These are phyloP conservation scores for Harringtonia lauricola DNA, from an alignment of 2,329 filamentous ascomycete genomes.

Conservation along the genomic window DNA sequence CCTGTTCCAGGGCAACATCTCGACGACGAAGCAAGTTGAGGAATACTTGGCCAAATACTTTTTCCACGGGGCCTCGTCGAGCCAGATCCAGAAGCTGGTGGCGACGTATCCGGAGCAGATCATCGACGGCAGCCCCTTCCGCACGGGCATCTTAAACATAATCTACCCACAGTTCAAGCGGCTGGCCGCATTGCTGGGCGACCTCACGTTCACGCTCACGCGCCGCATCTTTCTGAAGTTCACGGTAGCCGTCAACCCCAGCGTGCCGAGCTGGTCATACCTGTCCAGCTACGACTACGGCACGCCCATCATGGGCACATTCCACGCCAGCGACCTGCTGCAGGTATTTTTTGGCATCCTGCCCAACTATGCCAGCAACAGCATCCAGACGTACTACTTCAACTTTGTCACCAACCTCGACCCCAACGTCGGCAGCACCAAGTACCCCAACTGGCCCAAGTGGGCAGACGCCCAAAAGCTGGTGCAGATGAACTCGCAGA, in stretches of 20 bases:
- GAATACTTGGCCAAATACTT: constrained; percentile 49
- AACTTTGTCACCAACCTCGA: constrained; percentile 61
- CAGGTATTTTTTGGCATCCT: constrained; percentile 57
- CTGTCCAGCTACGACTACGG: constrained; percentile 61
- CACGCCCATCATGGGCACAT: constrained; percentile 64
- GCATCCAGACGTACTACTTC: constrained; percentile 59
- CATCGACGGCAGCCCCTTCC: constrained; percentile 58
- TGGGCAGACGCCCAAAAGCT: too few relatives aligned
- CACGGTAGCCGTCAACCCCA: constrained; percentile 34
- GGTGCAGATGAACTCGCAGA: too few relatives aligned
- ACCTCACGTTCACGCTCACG: constrained; percentile 62
- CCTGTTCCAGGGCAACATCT: constrained; percentile 58
- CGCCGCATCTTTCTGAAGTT: constrained; percentile 51
- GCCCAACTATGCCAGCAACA: constrained; percentile 48
- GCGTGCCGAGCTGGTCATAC: constrained; percentile 63
- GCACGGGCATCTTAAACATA: constrained; percentile 55
- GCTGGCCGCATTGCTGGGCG: constrained; percentile 62
- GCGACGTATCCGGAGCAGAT: constrained; percentile 47
- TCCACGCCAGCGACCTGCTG: constrained; percentile 60
- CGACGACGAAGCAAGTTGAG: constrained; percentile 44
- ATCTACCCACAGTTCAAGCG: constrained; percentile 70
- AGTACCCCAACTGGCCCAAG: too few relatives aligned
- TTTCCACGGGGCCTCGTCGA: constrained; percentile 44
- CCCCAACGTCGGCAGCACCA: constrained; percentile 45
- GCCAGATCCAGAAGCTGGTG: constrained; percentile 44